Conservation (phyloP, 768 basidiomycete genomes). For the Boletus reticulatus region DNA sequence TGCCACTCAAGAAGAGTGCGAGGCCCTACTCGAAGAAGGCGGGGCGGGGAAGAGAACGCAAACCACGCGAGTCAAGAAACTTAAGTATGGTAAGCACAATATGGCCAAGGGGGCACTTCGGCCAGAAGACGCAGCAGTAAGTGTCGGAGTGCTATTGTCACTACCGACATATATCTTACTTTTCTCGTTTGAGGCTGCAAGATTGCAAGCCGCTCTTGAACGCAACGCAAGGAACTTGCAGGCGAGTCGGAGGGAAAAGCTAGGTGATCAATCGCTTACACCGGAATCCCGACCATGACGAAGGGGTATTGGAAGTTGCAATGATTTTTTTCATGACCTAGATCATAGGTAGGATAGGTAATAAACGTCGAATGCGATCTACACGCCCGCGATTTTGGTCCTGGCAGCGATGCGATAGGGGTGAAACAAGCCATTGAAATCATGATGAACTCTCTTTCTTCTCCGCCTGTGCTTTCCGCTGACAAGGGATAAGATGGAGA, state of each 20-base stretch:
- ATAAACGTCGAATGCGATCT: constrained; percentile 20
- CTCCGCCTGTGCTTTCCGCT: constrained; percentile 69
- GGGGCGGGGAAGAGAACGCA: constrained; percentile 28
- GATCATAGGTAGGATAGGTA: constrained; percentile 19
- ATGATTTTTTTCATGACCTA: constrained; percentile 11
- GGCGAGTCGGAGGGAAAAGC: constrained; percentile 25
- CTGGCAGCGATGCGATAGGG: background rate
- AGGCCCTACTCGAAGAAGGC: constrained; percentile 50
- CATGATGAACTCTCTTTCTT: constrained; percentile 49
- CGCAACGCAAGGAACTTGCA: constrained; percentile 33
- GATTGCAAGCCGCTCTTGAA: constrained; percentile 66
- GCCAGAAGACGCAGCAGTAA: constrained; percentile 80
- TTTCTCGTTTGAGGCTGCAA: constrained; percentile 50
- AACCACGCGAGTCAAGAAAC: constrained; percentile 46
- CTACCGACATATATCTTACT: background rate
- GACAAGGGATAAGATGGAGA: background rate
- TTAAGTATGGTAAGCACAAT: constrained; percentile 73
- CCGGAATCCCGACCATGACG: constrained; percentile 14
- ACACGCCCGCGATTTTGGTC: constrained; percentile 1
- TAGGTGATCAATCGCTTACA: constrained; percentile 20
- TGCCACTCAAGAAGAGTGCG: constrained; percentile 73
- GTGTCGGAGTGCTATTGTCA: constrained; percentile 23
- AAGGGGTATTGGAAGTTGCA: constrained; percentile 4
- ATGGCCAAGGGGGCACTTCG: constrained; percentile 85
- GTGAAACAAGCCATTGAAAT: constrained; percentile 2